Evolutionary conservation across 1,284 basidiomycete genomes (phyloP).

Genomic region (Cystobasidium slooffiae): DNA sequence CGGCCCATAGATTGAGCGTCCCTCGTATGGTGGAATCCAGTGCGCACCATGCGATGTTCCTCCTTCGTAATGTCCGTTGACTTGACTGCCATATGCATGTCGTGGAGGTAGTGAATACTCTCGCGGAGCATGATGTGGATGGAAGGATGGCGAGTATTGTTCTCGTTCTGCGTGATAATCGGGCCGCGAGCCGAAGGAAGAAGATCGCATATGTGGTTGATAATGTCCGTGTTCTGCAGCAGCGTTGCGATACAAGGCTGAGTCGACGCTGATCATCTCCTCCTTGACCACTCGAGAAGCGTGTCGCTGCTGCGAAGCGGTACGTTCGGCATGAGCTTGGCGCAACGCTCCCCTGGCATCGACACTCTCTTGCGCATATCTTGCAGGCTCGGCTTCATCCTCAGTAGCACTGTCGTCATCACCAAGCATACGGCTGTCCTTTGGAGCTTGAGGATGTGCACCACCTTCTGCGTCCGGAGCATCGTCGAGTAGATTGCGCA

Average conservation of each 20-base stretch:
- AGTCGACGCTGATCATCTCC: slow-evolving; percentile 1
- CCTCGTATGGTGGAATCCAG: slow-evolving; percentile 23
- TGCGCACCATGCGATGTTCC: background rate
- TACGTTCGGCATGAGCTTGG: slow-evolving; percentile 13
- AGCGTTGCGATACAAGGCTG: background rate
- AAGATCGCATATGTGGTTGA: slow-evolving; percentile 12
- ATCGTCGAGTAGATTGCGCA: slow-evolving; percentile 41
- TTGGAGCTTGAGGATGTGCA: slow-evolving; percentile 11
- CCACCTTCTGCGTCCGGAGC: slow-evolving; percentile 42
- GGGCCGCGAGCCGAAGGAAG: slow-evolving; percentile 1
- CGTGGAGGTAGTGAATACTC: slow-evolving; percentile 6
- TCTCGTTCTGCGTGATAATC: background rate
- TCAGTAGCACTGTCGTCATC: slow-evolving; percentile 38
- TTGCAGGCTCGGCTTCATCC: slow-evolving; percentile 39
- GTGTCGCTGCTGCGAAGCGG: background rate
- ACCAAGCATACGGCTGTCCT: background rate
- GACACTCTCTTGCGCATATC: slow-evolving; percentile 25
- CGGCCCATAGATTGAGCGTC: slow-evolving; percentile 8
- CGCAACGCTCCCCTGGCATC: slow-evolving; percentile 1
- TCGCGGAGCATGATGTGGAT: background rate
- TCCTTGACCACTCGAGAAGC: slow-evolving; percentile 24
- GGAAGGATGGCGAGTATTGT: slow-evolving; percentile 20
- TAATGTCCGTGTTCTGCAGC: background rate
- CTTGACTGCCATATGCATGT: background rate
- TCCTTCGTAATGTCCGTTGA: slow-evolving; percentile 9